phyloP scores from a whole-genome alignment of 768 basidiomycete genomes.

The Mycena leptocephala region DNA sequence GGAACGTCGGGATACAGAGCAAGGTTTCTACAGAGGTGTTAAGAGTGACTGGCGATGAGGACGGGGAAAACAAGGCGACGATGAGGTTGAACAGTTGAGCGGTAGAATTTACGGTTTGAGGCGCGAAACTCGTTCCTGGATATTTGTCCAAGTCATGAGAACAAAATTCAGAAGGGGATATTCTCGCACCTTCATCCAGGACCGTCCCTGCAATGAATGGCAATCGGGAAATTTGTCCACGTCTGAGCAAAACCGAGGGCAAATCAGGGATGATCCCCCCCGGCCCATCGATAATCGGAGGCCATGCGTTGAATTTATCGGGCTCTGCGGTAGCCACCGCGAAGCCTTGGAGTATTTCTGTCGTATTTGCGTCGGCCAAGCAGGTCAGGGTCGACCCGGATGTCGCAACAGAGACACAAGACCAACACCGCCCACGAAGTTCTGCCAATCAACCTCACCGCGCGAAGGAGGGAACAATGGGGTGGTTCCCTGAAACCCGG shows the following conservation, averaged over 20 bases:
- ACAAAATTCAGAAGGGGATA: too few species aligned
- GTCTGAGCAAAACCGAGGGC: conserved; percentile 49
- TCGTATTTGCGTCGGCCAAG: background rate
- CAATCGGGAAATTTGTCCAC: conserved; percentile 52
- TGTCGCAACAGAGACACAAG: conserved; percentile 41
- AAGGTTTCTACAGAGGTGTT: conserved; percentile 39
- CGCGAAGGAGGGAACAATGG: conserved; percentile 46
- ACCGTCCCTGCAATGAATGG: conserved; percentile 63
- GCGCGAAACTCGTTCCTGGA: conserved; percentile 50
- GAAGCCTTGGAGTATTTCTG: background rate
- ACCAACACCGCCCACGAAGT: conserved; percentile 46
- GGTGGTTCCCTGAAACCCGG: conserved; percentile 51
- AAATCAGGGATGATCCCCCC: conserved; percentile 51
- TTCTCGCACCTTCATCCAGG: conserved; percentile 30
- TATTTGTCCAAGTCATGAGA: too few species aligned
- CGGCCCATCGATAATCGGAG: background rate
- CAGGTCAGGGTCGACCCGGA: conserved; percentile 32
- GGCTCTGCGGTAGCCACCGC: background rate
- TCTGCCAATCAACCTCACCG: conserved; percentile 48
- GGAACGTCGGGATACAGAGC: conserved; percentile 61
- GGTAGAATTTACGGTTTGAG: conserved; percentile 40
- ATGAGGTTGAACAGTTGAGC: conserved; percentile 36
- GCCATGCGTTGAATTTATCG: background rate
- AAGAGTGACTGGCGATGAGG: conserved; percentile 36
- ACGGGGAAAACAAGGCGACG: conserved; percentile 43